A percentile compares a stretch with the other conserved stretches of the same genome.
These are phyloP conservation scores for Trichothecium sympodiale DNA, from an alignment of 2,329 filamentous ascomycete species.

Conservation along the genomic window DNA sequence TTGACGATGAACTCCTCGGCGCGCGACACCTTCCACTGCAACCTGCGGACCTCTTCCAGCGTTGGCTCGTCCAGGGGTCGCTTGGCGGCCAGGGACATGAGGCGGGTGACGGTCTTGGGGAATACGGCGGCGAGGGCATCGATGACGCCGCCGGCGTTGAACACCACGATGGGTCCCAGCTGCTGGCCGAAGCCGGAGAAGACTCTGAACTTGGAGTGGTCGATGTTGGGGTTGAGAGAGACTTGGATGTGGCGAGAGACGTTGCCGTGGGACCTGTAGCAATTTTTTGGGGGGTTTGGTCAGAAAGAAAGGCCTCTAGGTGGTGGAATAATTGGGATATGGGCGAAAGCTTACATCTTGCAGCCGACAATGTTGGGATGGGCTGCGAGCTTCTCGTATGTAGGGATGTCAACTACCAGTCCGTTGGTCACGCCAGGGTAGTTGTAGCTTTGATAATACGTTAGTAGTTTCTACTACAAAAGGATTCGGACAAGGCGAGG, in stretches of 20 bases:
- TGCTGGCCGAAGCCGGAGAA: slow-evolving; percentile 59
- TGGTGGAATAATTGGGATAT: background rate
- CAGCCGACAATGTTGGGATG: slow-evolving; percentile 58
- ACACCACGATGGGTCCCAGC: slow-evolving; percentile 49
- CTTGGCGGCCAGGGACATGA: slow-evolving; percentile 37
- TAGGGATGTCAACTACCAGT: slow-evolving; percentile 45
- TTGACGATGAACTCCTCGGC: slow-evolving; percentile 52
- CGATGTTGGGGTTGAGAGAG: slow-evolving; percentile 47
- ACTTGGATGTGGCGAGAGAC: slow-evolving; percentile 54
- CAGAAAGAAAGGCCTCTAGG: background rate
- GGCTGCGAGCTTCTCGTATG: slow-evolving; percentile 43
- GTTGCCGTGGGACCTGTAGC: slow-evolving; percentile 44
- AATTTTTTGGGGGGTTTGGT: background rate
- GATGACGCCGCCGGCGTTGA: slow-evolving; percentile 54
- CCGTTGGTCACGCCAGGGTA: slow-evolving; percentile 57
- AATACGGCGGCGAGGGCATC: slow-evolving; percentile 56
- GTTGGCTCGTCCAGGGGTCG: slow-evolving; percentile 25
- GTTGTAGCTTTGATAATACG: slow-evolving; percentile 27
- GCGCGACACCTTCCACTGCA: slow-evolving; percentile 51
- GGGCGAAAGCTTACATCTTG: slow-evolving; percentile 36
- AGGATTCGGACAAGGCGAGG: background rate
- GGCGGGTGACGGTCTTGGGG: slow-evolving; percentile 47
- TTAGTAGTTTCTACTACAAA: background rate
- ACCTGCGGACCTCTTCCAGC: slow-evolving; percentile 38
- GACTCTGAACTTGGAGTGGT: slow-evolving; percentile 49